phyloP scores from a whole-genome alignment of 164 flowering plant species.

The Dillenia turbinata region DNA sequence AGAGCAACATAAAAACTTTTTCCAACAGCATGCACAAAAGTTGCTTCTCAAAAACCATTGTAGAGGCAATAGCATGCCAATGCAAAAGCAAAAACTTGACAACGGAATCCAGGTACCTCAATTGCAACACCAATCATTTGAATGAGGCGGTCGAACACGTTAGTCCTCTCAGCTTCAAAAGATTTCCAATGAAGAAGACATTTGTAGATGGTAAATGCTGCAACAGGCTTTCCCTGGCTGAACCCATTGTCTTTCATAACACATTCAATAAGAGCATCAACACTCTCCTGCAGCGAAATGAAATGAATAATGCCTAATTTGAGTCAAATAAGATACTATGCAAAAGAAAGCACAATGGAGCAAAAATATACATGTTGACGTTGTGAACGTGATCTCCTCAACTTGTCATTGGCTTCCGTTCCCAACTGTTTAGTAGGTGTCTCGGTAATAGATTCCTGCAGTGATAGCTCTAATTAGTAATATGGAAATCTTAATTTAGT shows the following conservation, averaged over 20 bases:
- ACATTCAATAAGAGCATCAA: conserved; percentile 87
- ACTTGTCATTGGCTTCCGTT: conserved; percentile 53
- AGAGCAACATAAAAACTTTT: no score
- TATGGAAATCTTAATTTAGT: background rate
- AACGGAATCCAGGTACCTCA: conserved; percentile 28
- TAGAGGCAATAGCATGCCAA: no score
- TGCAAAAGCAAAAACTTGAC: no score
- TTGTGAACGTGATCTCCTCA: conserved; percentile 57
- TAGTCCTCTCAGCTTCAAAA: conserved; percentile 57
- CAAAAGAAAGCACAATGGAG: background rate
- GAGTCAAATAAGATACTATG: background rate
- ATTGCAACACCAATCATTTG: conserved; percentile 59
- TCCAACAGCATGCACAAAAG: no score
- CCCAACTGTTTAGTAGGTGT: conserved; percentile 49
- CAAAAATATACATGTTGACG: conserved; percentile 69
- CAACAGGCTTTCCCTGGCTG: conserved; percentile 63
- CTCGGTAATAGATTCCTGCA: conserved; percentile 53
- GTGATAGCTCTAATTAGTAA: conserved; percentile 2
- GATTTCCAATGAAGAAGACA: conserved; percentile 63
- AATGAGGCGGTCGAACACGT: conserved; percentile 56
- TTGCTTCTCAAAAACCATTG: no score
- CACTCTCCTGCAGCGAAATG: conserved; percentile 62
- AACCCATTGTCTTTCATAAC: conserved; percentile 76
- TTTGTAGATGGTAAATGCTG: conserved; percentile 58
- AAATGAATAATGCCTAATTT: background rate